phyloP scores from a whole-genome alignment of 2,329 filamentous ascomycete species.

The Colletotrichum gloeosporioides region DNA sequence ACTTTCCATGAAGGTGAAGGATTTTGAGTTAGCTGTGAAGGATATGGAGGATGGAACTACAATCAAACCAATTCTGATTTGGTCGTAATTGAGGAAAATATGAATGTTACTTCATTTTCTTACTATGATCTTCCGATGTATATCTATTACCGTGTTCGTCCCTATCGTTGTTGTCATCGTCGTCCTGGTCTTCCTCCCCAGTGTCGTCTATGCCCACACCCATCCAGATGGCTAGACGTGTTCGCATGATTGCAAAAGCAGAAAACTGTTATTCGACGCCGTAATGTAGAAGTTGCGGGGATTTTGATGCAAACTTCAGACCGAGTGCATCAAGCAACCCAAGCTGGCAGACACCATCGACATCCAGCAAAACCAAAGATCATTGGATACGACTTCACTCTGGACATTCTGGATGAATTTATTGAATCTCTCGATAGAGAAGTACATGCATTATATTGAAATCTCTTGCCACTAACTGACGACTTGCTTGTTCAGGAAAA shows the following conservation, averaged over 20 bases:
- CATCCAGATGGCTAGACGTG: neutral
- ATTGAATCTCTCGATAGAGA: neutral
- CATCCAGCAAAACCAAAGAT: neutral
- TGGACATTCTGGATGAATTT: accelerated
- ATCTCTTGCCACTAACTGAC: neutral
- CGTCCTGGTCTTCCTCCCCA: neutral
- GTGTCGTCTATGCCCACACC: neutral
- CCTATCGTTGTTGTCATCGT: neutral
- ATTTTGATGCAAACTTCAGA: neutral
- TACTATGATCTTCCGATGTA: accelerated
- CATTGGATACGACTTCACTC: accelerated
- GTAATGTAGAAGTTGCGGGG: neutral
- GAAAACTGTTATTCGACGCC: neutral
- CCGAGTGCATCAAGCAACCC: neutral
- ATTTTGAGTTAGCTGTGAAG: neutral
- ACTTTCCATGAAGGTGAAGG: neutral
- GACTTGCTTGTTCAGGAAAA: neutral
- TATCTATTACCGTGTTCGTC: neutral
- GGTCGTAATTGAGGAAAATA: neutral
- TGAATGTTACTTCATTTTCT: neutral
- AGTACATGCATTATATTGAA: neutral
- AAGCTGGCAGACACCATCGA: neutral
- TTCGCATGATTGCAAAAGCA: neutral
- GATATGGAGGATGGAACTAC: neutral
- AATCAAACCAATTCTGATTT: neutral